phyloP scores from a whole-genome alignment of 2,329 filamentous ascomycete genomes.

The Geosmithia putterillii region DNA sequence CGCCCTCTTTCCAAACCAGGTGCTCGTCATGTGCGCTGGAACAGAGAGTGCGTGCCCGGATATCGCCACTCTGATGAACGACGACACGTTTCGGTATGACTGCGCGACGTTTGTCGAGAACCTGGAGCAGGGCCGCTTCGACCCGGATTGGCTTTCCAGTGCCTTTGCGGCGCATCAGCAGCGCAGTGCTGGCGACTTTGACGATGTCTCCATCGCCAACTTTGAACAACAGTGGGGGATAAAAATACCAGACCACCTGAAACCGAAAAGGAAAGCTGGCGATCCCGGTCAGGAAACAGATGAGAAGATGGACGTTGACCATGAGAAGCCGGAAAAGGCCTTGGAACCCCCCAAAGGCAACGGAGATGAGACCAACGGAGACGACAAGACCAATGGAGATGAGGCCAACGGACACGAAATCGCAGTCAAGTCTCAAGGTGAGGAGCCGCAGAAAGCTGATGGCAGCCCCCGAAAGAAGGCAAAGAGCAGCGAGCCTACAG shows the following conservation, averaged over 20 bases:
- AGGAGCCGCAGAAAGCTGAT: no score
- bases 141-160: slow-evolving; percentile 37
- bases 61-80: slow-evolving; percentile 28
- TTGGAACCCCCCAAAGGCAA: background rate
- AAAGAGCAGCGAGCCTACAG: background rate
- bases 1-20: slow-evolving; percentile 21
- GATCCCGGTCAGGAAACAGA: background rate
- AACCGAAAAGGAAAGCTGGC: slow-evolving; percentile 3
- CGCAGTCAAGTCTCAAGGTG: background rate
- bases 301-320: background rate
- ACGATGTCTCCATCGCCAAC: slow-evolving; percentile 28
- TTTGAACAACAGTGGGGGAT: slow-evolving; percentile 37
- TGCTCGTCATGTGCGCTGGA: slow-evolving; percentile 22
- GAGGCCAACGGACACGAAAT: background rate
- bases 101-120: slow-evolving; percentile 32
- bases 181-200: slow-evolving; percentile 35
- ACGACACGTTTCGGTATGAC: slow-evolving; percentile 34
- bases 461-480: background rate
- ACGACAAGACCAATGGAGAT: background rate
- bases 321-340: background rate
- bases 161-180: slow-evolving; percentile 38
- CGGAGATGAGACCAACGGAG: no score
- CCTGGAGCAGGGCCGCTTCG: slow-evolving; percentile 33
- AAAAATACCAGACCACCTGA: slow-evolving; percentile 21
- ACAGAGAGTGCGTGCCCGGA: slow-evolving; percentile 25